Evolutionary conservation across 2,329 filamentous ascomycete genomes (phyloP).

Genomic region (Ophiocordyceps camponoti-floridani): DNA sequence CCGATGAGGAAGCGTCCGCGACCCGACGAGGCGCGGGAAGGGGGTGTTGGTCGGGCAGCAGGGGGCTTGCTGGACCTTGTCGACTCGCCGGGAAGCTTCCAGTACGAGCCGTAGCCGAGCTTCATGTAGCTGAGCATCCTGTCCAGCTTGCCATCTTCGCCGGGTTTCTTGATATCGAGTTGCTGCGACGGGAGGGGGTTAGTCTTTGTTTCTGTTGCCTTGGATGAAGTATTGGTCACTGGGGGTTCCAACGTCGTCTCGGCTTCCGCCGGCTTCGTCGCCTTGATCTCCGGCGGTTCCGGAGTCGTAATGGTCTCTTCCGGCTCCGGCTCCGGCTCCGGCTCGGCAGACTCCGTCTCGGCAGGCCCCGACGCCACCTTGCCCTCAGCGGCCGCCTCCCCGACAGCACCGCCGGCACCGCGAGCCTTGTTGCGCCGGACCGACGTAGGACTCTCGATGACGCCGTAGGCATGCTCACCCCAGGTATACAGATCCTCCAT

Average conservation of each 20-base stretch:
- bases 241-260: too few relatives aligned
- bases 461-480: constrained; percentile 70
- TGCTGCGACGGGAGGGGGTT: too few relatives aligned
- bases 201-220: too few relatives aligned
- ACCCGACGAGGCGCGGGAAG: constrained; percentile 10
- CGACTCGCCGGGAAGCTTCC: constrained; percentile 29
- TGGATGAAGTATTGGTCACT: too few relatives aligned
- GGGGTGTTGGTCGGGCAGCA: too few relatives aligned
- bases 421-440: constrained; percentile 30
- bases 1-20: constrained; percentile 46
- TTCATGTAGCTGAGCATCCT: constrained; percentile 48
- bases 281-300: too few relatives aligned
- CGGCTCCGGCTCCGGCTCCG: too few relatives aligned
- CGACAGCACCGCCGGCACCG: background rate
- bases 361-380: background rate
- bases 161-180: too few relatives aligned
- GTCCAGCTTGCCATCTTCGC: constrained; percentile 25
- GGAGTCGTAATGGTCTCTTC: too few relatives aligned
- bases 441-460: constrained; percentile 60
- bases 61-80: too few relatives aligned
- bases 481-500: constrained; percentile 75
- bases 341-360: too few relatives aligned
- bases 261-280: too few relatives aligned
- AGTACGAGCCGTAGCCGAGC: constrained; percentile 49
- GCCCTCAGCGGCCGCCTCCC: background rate